Conservation (phyloP, 2,329 filamentous ascomycete genomes). For the Verticillium isaacii region DNA sequence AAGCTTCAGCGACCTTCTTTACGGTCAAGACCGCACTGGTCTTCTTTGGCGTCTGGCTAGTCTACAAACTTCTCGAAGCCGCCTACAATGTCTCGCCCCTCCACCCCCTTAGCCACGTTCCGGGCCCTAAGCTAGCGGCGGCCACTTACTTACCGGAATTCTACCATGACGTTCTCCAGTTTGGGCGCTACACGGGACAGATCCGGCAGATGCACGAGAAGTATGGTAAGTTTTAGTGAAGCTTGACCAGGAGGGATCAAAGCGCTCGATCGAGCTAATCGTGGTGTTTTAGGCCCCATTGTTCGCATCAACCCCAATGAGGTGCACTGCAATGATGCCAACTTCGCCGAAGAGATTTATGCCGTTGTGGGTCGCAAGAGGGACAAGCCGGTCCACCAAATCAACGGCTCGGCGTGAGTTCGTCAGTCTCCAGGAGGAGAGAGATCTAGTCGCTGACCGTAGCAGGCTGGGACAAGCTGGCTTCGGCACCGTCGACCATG, state of each 20-base stretch:
- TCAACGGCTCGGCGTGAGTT: slow-evolving; percentile 8
- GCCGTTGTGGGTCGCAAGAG: slow-evolving; percentile 13
- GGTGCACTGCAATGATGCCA: slow-evolving; percentile 28
- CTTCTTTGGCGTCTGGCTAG: slow-evolving; percentile 20
- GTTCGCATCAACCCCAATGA: slow-evolving; percentile 34
- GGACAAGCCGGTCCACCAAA: slow-evolving; percentile 9
- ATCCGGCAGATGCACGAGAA: slow-evolving; percentile 30
- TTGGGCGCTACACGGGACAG: slow-evolving; percentile 26
- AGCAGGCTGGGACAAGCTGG: slow-evolving; percentile 1
- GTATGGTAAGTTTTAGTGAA: slow-evolving; percentile 22
- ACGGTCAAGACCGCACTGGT: background rate
- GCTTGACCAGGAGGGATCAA: background rate
- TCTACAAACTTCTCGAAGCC: slow-evolving; percentile 20
- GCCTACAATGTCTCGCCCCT: slow-evolving; percentile 32
- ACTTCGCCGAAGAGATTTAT: slow-evolving; percentile 33
- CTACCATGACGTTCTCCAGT: slow-evolving; percentile 29
- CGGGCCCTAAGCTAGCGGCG: slow-evolving; percentile 30
- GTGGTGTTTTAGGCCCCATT: slow-evolving; percentile 22
- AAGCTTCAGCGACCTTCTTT: background rate
- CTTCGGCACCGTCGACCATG: slow-evolving; percentile 20
- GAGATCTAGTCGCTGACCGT: slow-evolving; percentile 10
- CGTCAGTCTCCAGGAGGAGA: slow-evolving; percentile 12
- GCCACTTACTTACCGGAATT: slow-evolving; percentile 30
- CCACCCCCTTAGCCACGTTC: slow-evolving; percentile 30
- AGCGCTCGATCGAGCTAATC: background rate